Evolutionary conservation across 495 filamentous ascomycete species (phyloP).

Genomic region (Aspergillus coremiiformis): DNA sequence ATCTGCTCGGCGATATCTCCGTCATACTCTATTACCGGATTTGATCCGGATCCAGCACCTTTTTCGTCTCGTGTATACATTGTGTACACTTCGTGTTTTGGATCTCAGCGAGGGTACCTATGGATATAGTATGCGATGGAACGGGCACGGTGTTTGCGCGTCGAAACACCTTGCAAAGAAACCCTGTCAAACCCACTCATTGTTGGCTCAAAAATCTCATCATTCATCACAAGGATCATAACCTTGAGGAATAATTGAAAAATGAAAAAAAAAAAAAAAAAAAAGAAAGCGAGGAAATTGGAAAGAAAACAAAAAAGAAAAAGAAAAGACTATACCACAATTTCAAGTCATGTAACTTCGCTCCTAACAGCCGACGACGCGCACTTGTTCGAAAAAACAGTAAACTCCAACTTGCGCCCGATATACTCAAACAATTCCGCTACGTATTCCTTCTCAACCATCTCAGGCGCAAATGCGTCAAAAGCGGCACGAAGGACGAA

Average conservation of each 20-base stretch:
- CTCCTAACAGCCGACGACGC: constrained; percentile 8
- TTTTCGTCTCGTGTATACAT: no score
- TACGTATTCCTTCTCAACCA: constrained; percentile 20
- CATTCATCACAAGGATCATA: neutral
- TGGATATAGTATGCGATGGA: no score
- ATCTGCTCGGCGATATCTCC: neutral
- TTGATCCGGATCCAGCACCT: no score
- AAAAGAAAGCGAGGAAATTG: no score
- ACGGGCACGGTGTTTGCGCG: no score
- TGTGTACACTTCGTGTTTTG: no score
- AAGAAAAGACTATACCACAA: neutral
- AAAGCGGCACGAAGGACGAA: constrained; percentile 21
- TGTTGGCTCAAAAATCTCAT: no score
- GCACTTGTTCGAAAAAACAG: constrained; percentile 20
- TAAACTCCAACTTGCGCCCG: constrained; percentile 16
- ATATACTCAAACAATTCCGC: constrained; percentile 17
- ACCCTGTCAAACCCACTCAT: no score
- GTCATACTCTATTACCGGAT: no score
- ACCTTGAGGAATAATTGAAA: neutral
- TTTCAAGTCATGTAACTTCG: neutral
- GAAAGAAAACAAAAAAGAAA: no score
- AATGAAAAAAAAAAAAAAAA: constrained; percentile 1
- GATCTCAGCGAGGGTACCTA: no score
- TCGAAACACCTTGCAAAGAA: no score
- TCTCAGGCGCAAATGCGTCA: constrained; percentile 19